Evolutionary conservation across 345 rosid species (phyloP).

Genomic region (Linum usitatissimum): DNA sequence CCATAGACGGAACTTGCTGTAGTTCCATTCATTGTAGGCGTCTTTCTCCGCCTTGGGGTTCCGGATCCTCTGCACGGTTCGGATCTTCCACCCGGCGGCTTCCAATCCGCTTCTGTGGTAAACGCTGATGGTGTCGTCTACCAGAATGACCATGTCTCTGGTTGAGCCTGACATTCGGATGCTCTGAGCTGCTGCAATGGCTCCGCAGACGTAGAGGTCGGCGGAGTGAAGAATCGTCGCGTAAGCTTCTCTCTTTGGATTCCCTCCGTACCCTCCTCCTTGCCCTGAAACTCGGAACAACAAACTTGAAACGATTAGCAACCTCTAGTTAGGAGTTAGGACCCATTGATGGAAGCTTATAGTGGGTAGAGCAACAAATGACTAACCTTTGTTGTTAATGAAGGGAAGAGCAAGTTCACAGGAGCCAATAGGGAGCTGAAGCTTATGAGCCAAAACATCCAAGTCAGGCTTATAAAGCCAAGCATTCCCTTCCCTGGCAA

Average conservation of each 20-base stretch:
- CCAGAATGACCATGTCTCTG: constrained; percentile 6
- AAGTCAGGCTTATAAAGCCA: constrained; percentile 24
- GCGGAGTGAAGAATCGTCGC: constrained; percentile 9
- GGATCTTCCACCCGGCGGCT: constrained; percentile 9
- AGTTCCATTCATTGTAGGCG: constrained; percentile 10
- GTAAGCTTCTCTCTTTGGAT: constrained; percentile 14
- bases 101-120: constrained; percentile 11
- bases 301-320: not conserved
- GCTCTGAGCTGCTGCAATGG: constrained; percentile 8
- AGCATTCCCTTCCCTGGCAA: constrained; percentile 15
- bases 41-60: constrained; percentile 10
- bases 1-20: constrained; percentile 11
- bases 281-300: constrained; percentile 11
- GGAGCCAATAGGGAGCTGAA: constrained; percentile 24
- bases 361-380: not conserved
- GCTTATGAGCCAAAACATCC: constrained; percentile 16
- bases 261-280: constrained; percentile 44
- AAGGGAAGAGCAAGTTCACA: constrained; percentile 28
- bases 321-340: not conserved
- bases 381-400: constrained; percentile 14
- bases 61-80: constrained; percentile 5
- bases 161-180: constrained; percentile 2
- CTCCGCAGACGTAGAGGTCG: constrained; percentile 7
- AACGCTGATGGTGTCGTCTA: constrained; percentile 2
- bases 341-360: too few species aligned